Evolutionary conservation across 176 grass and related monocot species (phyloP), one percentile per base, ranked within the genome.

Genomic region (Musa itinerans): DNA sequence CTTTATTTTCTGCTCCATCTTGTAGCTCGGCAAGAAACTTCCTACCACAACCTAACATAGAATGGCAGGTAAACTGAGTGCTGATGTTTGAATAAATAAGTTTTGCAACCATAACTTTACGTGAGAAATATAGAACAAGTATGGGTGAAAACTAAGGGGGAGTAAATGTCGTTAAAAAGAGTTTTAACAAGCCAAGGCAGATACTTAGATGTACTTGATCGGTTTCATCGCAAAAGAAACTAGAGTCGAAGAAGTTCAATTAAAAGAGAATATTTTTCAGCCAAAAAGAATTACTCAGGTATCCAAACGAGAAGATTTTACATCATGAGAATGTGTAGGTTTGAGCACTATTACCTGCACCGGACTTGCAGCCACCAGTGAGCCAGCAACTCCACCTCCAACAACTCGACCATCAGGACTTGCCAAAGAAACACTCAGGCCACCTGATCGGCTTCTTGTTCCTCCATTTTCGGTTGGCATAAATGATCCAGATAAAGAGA

Each of bases 371-470:
- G 93, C 93, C 23, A 96, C 89, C 9, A 92, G 87, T 85, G 90
- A 87, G 53, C 93, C 93, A 11, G 93, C 89, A 51, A 96, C 87
- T 61, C 87, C 89, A 11, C 93, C 89, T 50, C 89, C 93, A 3
- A 96, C 79, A 57, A 96, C 93, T 12, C 93, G 93, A n/a, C 93
- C 93, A 22, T 96, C 85, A 8, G 93, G 78, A 22, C 89, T 83
- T 9, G 93, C 87, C 0, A 96, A 82, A 1, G 93, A 92, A 72
- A 96, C 87, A 76, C 93, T 96, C 93, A 96, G 89, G 17, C 93
- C 93, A 12, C 93, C 93, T 2, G 87, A 84, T 26, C 93, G 87
- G 81, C 85, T 92, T 86, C 89, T 90, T 23, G 83, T 81, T 14
- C 85, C 85, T 4, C 85, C 78, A 2, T 83, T 86, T n/a, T 96